Evolutionary conservation across 257 asterid genomes (phyloP).

Genomic region (Forsythia suspensa): DNA sequence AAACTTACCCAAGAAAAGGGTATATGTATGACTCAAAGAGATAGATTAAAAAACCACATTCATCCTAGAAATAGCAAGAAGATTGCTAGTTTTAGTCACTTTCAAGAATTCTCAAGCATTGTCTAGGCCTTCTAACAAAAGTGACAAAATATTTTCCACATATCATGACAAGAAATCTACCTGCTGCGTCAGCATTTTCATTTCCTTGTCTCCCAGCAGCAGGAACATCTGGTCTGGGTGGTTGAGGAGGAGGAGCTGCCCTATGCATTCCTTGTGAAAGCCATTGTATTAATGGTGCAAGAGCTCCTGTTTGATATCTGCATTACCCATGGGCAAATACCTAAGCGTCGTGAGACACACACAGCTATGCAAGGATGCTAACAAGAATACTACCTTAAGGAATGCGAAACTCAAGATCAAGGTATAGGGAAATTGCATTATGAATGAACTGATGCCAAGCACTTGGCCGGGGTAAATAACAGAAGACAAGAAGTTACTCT

Average conservation of each 20-base stretch:
- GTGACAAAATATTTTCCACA: background rate
- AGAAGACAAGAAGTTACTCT: background rate
- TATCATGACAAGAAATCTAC: conserved; percentile 30
- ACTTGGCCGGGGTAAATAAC: background rate
- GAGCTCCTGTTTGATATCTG: conserved; percentile 97
- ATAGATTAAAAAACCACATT: no score
- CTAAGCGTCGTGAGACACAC: background rate
- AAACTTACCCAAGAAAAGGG: no score
- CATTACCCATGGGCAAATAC: conserved; percentile 28
- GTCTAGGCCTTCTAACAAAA: background rate
- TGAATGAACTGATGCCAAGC: background rate
- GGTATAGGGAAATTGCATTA: conserved; percentile 8
- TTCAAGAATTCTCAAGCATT: conserved; percentile 14
- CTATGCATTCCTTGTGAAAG: conserved; percentile 94
- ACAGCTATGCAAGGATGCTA: background rate
- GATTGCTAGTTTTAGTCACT: background rate
- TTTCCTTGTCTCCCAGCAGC: conserved; percentile 63
- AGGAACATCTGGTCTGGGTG: conserved; percentile 64
- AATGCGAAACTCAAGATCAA: background rate
- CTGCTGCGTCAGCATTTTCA: conserved; percentile 63
- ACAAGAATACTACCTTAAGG: background rate
- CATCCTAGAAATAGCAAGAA: background rate
- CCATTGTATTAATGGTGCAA: conserved; percentile 86
- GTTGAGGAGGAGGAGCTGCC: conserved; percentile 82
- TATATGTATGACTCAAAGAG: no score